Percentiles rank a stretch among this genome's conserved stretches.
These are phyloP conservation scores for Hawksworthiomyces lignivorus DNA, from an alignment of 2,329 filamentous ascomycete genomes.

Conservation along the genomic window DNA sequence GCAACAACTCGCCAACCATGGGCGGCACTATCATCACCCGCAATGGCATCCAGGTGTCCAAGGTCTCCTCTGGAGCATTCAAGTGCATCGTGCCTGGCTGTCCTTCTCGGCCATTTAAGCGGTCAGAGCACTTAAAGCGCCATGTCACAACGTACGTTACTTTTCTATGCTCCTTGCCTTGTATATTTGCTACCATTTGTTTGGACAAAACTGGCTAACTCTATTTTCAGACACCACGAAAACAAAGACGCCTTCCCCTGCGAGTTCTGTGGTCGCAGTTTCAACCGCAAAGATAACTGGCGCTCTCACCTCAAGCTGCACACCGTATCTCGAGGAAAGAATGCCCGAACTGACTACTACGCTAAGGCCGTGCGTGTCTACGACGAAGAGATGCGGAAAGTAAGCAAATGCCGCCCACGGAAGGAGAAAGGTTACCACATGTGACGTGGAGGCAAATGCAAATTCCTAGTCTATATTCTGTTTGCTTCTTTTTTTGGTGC, in stretches of 20 bases:
- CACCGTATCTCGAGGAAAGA: slow-evolving; percentile 21
- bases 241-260: slow-evolving; percentile 27
- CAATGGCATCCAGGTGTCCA: slow-evolving; percentile 17
- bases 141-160: slow-evolving; percentile 43
- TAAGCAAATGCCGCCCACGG: slow-evolving; percentile 13
- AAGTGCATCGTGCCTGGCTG: slow-evolving; percentile 40
- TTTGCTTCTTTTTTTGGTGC: background rate
- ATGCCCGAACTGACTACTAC: slow-evolving; percentile 24
- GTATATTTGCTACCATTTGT: background rate
- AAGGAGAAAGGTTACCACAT: slow-evolving; percentile 7
- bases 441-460: too few relatives aligned
- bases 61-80: slow-evolving; percentile 22
- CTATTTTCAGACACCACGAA: slow-evolving; percentile 16
- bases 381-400: slow-evolving; percentile 16
- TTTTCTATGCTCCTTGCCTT: background rate
- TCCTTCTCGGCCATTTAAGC: slow-evolving; percentile 37
- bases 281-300: slow-evolving; percentile 33
- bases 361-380: slow-evolving; percentile 20
- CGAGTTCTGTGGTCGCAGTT: slow-evolving; percentile 31
- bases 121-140: slow-evolving; percentile 49
- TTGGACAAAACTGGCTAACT: background rate
- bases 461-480: background rate
- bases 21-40: slow-evolving; percentile 11
- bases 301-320: slow-evolving; percentile 31
- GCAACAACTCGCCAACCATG: background rate